Evolutionary conservation across 2,329 filamentous ascomycete species (phyloP), one percentile per base, ranked within the genome.

Genomic region (Emmonsiellopsis sp.): DNA sequence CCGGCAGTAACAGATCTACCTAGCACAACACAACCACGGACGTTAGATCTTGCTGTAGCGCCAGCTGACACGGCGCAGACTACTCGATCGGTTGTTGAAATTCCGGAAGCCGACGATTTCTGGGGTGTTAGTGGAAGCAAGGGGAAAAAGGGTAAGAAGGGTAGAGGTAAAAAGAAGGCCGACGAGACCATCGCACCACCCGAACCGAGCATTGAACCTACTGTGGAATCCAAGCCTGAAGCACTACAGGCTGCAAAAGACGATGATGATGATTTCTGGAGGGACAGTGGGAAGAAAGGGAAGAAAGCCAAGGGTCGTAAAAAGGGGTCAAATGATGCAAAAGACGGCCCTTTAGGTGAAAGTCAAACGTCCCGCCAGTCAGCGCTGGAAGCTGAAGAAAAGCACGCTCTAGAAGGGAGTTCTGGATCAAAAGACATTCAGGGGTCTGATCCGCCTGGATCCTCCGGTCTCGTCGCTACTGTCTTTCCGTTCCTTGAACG

Each of bases 401-500:
- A 42, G 40, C 39, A n/a, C 9, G 40, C n/a, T 14, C 4, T 21
- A 13, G 31, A 21, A 27, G 37, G 14, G 13, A 27, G 9, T 6
- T 34, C 39, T 14, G 27, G 6, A 5, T 34, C 42, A 34, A 31
- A 17, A 40, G 7, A 7, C 8, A 45, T 11, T 27, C 13, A 46
- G 40, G 40, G 50, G 21, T n/a, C 9, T 4, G 55, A 51, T 32
- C 58, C 62, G 47, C 42, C 49, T 8, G 13, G 52, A 17, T 45
- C 51, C 27, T 53, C 56, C 27, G 63, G 61, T 56, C 65, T 63
- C 45, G 61, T 71, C 52, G 60, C 63, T 8, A 66, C 56, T 49
- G 58, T 71, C 33, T 71, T 71, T 43, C 69, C 69, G 9, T 60
- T 62, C 14, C 57, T 71, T 31, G 64, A 70, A 53, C 65, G 69